Conservation (phyloP, 2,329 filamentous ascomycete species). For the Phialophora chinensis region DNA sequence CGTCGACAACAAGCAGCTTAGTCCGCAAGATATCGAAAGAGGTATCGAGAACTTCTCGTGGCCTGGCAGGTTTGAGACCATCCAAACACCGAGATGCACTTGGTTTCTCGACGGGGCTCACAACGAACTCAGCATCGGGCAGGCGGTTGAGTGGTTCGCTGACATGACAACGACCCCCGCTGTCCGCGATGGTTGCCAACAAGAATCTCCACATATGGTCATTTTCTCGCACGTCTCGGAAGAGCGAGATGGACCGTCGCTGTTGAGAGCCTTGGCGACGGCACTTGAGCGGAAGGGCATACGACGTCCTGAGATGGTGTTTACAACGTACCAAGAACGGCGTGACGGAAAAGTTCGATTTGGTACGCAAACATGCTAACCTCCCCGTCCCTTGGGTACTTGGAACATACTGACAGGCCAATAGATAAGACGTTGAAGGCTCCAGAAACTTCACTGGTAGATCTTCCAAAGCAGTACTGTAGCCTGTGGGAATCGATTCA, state of each 20-base stretch:
- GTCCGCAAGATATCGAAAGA: not conserved
- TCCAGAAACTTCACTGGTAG: not conserved
- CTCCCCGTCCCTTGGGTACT: no score
- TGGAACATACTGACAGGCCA: not conserved
- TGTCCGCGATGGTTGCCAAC: not conserved
- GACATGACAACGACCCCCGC: not conserved
- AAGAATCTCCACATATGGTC: not conserved
- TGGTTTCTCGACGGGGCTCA: constrained; percentile 1
- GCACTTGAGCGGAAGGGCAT: not conserved
- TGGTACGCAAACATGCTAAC: no score
- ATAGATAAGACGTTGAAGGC: not conserved
- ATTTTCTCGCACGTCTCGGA: not conserved
- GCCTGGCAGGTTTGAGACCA: not conserved
- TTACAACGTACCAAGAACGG: not conserved
- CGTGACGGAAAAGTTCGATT: not conserved
- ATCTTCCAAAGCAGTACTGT: not conserved
- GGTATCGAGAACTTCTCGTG: not conserved
- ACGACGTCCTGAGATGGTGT: not conserved
- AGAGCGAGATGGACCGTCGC: not conserved
- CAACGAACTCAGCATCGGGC: not conserved
- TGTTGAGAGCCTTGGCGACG: not conserved
- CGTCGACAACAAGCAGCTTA: not conserved
- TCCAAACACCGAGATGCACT: not conserved
- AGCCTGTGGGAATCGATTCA: not conserved
- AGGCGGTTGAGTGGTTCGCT: not conserved